Percentiles rank a stretch among this genome's conserved stretches.
Conservation (phyloP, 2,329 filamentous ascomycete genomes). For the Fusarium continuum region DNA sequence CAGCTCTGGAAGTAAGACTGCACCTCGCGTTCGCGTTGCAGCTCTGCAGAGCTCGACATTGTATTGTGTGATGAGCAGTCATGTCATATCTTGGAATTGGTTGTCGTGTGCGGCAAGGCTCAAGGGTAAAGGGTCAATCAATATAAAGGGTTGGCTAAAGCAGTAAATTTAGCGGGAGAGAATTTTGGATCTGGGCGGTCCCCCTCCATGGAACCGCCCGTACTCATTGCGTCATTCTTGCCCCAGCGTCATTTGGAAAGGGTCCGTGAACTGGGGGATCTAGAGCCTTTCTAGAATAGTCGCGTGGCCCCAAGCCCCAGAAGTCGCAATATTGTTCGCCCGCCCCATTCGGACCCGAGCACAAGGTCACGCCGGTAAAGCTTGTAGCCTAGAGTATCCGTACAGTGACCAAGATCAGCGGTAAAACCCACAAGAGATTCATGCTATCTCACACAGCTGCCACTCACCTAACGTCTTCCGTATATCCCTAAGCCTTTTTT, state of each 20-base stretch:
- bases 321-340: not conserved
- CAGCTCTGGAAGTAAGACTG: conserved; percentile 47
- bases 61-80: conserved; percentile 7
- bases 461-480: no score
- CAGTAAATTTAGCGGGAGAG: not conserved
- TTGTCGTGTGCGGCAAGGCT: conserved; percentile 1
- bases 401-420: conserved; percentile 4
- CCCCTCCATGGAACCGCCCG: not conserved
- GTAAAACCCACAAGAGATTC: conserved; percentile 3
- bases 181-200: conserved; percentile 15
- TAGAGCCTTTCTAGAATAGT: conserved; percentile 22
- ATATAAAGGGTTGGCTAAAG: not conserved
- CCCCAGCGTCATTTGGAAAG: conserved; percentile 12
- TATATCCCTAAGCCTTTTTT: not conserved
- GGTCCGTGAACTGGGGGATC: not conserved
- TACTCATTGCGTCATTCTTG: conserved; percentile 30
- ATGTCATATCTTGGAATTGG: conserved; percentile 18
- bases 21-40: conserved; percentile 47
- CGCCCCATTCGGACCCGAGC: not conserved
- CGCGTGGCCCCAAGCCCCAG: not conserved
- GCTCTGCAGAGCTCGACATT: conserved; percentile 42
- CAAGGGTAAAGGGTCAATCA: not conserved
- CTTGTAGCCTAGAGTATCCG: no score
- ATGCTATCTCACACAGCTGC: no score
- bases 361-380: conserved; percentile 17